Percentiles rank a stretch among this genome's conserved stretches.
These are phyloP conservation scores for Lentinus tigrinus DNA, from an alignment of 768 basidiomycete species.

Conservation along the genomic window DNA sequence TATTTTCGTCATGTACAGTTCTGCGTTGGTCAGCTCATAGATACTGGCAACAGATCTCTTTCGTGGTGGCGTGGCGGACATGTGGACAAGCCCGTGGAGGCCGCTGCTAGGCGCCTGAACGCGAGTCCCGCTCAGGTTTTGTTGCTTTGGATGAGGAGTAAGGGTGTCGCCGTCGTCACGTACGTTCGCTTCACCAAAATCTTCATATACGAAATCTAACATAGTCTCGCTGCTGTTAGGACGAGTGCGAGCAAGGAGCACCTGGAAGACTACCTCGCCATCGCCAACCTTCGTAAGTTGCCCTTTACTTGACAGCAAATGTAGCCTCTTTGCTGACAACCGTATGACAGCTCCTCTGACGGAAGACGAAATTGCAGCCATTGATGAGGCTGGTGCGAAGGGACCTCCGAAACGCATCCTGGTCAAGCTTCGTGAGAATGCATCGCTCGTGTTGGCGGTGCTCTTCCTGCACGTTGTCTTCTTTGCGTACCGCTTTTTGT, in stretches of 20 bases:
- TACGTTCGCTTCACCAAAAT: slow-evolving; percentile 6
- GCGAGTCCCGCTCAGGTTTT: slow-evolving; percentile 66
- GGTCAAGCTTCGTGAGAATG: background rate
- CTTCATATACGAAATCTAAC: no score
- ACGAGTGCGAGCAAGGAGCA: slow-evolving; percentile 61
- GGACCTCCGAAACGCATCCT: slow-evolving; percentile 37
- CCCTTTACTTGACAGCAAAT: background rate
- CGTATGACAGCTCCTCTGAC: slow-evolving; percentile 46
- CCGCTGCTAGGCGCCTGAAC: slow-evolving; percentile 52
- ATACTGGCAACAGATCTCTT: slow-evolving; percentile 44
- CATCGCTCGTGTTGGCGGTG: no score
- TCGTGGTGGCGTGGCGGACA: slow-evolving; percentile 61
- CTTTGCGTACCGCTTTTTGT: no score
- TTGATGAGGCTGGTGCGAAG: slow-evolving; percentile 60
- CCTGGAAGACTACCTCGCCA: slow-evolving; percentile 52
- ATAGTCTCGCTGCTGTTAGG: slow-evolving; percentile 30
- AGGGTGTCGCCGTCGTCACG: slow-evolving; percentile 70
- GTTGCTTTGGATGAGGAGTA: slow-evolving; percentile 66
- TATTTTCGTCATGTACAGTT: background rate
- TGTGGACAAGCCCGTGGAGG: slow-evolving; percentile 54
- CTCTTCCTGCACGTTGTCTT: no score
- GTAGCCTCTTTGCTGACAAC: background rate
- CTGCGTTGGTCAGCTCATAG: background rate
- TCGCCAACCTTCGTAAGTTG: background rate
- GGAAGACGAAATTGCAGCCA: slow-evolving; percentile 56